Conservation (phyloP, 345 rosid species). For the Excoecaria cochinchinensis region DNA sequence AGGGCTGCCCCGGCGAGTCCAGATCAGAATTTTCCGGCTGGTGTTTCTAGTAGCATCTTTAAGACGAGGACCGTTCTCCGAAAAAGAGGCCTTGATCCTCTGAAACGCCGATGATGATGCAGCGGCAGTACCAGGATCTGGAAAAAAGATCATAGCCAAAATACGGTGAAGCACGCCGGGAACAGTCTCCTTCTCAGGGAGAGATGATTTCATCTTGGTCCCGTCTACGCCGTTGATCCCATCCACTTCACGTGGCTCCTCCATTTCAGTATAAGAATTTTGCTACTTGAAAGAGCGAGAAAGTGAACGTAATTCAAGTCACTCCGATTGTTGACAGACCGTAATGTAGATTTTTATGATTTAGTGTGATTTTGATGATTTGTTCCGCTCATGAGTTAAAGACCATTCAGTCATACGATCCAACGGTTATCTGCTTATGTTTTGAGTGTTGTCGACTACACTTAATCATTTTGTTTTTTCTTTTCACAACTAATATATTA, state of each 20-base stretch:
- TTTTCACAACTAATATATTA: too few species aligned
- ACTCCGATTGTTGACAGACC: too few species aligned
- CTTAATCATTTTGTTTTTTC: too few species aligned
- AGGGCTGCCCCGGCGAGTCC: slow-evolving; percentile 78
- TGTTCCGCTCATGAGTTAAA: too few species aligned
- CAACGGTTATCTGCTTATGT: too few species aligned
- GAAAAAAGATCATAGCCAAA: slow-evolving; percentile 46
- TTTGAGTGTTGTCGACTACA: too few species aligned
- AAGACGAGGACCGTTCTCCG: slow-evolving; percentile 51
- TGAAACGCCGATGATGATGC: slow-evolving; percentile 45
- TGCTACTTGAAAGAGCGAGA: neutral
- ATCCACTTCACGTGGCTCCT: slow-evolving; percentile 16
- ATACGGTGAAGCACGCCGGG: slow-evolving; percentile 45
- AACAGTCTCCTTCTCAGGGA: slow-evolving; percentile 37
- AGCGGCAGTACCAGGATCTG: slow-evolving; percentile 23
- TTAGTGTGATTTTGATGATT: too few species aligned
- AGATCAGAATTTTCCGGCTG: slow-evolving; percentile 44
- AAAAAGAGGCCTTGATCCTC: slow-evolving; percentile 49
- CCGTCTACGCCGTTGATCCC: slow-evolving; percentile 22
- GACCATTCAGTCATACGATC: too few species aligned
- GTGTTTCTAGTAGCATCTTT: slow-evolving; percentile 54
- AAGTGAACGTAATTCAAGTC: neutral
- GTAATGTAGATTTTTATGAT: too few species aligned
- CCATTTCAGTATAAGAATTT: neutral
- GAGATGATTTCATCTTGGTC: neutral